Base-by-base conservation (phyloP, 805 yeast species). In the Isabelozyma gotoi region DNA sequence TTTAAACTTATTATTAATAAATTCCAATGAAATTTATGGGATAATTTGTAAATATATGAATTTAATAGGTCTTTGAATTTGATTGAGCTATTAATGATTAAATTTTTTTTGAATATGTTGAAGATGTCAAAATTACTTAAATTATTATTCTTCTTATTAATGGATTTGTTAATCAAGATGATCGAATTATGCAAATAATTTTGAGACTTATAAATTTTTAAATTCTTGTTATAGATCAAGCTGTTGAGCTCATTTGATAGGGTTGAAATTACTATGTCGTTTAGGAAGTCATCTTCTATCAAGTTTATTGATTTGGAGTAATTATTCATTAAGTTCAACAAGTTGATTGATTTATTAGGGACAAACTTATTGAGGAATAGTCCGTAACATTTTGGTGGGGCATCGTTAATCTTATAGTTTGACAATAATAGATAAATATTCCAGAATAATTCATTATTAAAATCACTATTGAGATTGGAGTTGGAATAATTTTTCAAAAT, bases 111-210 rank as follows among this genome's bases (percentile, higher is more conserved):
- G 41, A 76, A 65, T 18, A 79, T 56, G 37, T 68, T 63, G 39
- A 76, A 64, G 31, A 76, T 49, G 40, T 66, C 46, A 36, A 42
- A n/a, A 19, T 21, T 42, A 36, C 33, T 27, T 44, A 38, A 33
- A 46, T 29, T 44, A 42, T 35, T 36, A 41, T 29, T 39, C 35
- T 31, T 33, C 33, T 48, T 51, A 20, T 56, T 50, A 49, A 61
- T 51, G 16, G 70, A 68, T 51, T 75, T 77, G 50, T 78, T 78
- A 7, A 77, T 70, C 50, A 78, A 64, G 12, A 80, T 78, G 15
- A 79, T 73, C 0, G 81, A 68, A 53, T 78, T 78, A 48, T 80
- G 84, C 7, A 80, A 55, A 19, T 67, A 63, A 46, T 72, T 68
- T 39, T 68, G 68, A 48, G 68, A 64, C 29, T 71, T 55, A 45